Evolutionary conservation across 2,329 filamentous ascomycete species (phyloP).

Genomic region (Hawksworthiomyces lignivorus): DNA sequence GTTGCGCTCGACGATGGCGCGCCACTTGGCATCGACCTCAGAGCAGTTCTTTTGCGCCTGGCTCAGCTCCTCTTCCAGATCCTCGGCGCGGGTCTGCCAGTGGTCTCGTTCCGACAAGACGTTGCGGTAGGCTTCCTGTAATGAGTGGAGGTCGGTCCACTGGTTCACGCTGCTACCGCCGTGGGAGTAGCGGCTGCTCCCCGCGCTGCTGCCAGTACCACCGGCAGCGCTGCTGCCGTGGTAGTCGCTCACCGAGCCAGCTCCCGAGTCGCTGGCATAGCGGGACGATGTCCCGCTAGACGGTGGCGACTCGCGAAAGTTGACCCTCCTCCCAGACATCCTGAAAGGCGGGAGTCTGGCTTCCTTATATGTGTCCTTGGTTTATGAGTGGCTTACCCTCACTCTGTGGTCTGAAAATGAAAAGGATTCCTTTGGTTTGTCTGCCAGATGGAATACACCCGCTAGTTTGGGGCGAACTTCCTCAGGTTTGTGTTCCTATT

Average conservation of each 20-base stretch:
- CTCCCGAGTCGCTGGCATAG: slow-evolving; percentile 25
- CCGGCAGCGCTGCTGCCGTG: slow-evolving; percentile 15
- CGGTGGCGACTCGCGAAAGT: slow-evolving; percentile 23
- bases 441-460: neutral
- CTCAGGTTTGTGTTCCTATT: neutral
- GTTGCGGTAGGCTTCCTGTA: slow-evolving; percentile 21
- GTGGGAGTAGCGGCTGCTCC: neutral
- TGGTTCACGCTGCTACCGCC: slow-evolving; percentile 13
- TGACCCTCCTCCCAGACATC: slow-evolving; percentile 22
- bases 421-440: neutral
- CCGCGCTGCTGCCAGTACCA: slow-evolving; percentile 1
- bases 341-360: neutral
- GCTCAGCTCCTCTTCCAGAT: slow-evolving; percentile 18
- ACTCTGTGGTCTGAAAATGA: no score
- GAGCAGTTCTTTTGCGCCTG: slow-evolving; percentile 15
- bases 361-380: neutral
- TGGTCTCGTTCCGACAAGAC: slow-evolving; percentile 17
- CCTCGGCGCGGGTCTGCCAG: slow-evolving; percentile 18
- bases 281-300: slow-evolving; percentile 21
- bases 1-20: slow-evolving; percentile 17
- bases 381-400: neutral
- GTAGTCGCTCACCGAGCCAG: slow-evolving; percentile 25
- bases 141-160: slow-evolving; percentile 18
- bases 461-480: slow-evolving; percentile 6
- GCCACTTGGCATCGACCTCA: slow-evolving; percentile 18